Base-by-base conservation (phyloP, 2,329 filamentous ascomycete genomes). In the Chrysoporthe austroafricana region DNA sequence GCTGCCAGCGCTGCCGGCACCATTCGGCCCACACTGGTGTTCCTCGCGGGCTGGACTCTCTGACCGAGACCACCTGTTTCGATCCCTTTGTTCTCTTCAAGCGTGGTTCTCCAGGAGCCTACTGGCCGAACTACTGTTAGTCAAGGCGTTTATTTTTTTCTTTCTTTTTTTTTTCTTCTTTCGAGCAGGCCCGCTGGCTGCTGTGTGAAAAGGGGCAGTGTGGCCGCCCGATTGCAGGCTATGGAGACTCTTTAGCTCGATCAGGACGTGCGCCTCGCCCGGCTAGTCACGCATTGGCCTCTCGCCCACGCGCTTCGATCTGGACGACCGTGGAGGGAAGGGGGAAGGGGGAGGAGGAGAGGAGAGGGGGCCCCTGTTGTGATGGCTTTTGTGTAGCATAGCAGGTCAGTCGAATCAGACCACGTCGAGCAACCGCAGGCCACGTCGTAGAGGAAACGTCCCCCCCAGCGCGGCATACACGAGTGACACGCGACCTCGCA, bases 241-340 rank as follows among this genome's bases (percentile, higher is more conserved):
- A 61, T 46, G 21, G 43, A 46, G 59, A 48, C 59, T 61, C 43
- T 48, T 46, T 61, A 61, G 59, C 14, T 61, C 59, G 59, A 61
- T 48, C 59, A 61, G 9, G 57, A 16, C 57, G n/a, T 42, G 42
- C 39, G n/a, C 39, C 57, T 32, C 39, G 42, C n/a, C 36, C 13
- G 57, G 44, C 57, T 21, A 60, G 18, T 46, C 18, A 14, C 46
- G n/a, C 46, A 16, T 2, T 43, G n/a, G 36, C 57, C 42, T 26
- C 26, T 26, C 39, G 11, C 11, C 36, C 5, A 58, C 11, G 21
- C 48, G 26, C 48, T 21, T 52, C 48, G 21, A 26, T 52, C 48
- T 52, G 48, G 48, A 14, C 48, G 48, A 52, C 3, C 13, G 26
- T 6, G 48, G 5, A 52, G 50, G 21, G 13, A 54, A 32, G 21